A percentile compares a stretch with the other conserved stretches of the same genome.
phyloP scores from a whole-genome alignment of 169 alveolate genomes.

The Plasmodium inui region DNA sequence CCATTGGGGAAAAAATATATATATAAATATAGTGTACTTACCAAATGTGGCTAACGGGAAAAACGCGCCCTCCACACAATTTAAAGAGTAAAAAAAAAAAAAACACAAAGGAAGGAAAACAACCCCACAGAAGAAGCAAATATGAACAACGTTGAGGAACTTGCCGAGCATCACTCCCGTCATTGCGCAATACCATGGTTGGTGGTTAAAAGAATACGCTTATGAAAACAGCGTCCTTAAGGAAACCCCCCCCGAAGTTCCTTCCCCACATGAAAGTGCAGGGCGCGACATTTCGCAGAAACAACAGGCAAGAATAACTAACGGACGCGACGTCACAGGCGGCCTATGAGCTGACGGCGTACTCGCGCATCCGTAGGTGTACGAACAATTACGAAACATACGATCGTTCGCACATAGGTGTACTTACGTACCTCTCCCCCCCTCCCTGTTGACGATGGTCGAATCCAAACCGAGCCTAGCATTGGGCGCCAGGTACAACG shows the following conservation, averaged over 20 bases:
- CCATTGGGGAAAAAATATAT: not conserved
- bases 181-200: not conserved
- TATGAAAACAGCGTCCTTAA: not conserved
- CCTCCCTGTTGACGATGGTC: not conserved
- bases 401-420: not conserved
- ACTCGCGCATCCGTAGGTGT: too few relatives aligned
- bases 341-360: not conserved
- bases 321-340: not conserved
- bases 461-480: not conserved
- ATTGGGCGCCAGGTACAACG: conserved; percentile 36
- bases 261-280: not conserved
- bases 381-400: not conserved
- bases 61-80: not conserved
- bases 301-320: not conserved
- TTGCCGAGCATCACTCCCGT: not conserved
- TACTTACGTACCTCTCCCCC: not conserved
- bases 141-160: not conserved
- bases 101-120: too few relatives aligned
- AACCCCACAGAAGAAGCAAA: not conserved
- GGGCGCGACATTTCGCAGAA: not conserved
- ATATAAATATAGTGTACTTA: not conserved
- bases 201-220: not conserved
- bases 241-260: not conserved
- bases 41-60: not conserved
- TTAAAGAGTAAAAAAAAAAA: not conserved